A percentile compares a stretch with the other conserved stretches of the same genome.
Evolutionary conservation across 192 early-diverging fungal genomes (phyloP).

Genomic region (Coemansia sp.): DNA sequence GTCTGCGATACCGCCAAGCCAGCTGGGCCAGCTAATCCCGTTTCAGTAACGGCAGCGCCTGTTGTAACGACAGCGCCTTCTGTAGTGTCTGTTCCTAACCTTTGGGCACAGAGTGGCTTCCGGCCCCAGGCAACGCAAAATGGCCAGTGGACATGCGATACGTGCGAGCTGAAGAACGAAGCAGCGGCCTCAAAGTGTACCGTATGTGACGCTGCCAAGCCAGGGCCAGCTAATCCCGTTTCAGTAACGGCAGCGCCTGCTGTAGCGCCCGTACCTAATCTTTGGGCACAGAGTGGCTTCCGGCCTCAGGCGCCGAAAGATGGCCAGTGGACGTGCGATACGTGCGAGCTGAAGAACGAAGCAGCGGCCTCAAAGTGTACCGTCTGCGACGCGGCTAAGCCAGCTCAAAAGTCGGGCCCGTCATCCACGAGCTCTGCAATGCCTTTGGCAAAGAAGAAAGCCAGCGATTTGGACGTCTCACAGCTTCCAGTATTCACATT

Average conservation of each 20-base stretch:
- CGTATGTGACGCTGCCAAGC: conserved; percentile 16
- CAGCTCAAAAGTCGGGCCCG: conserved; percentile 2
- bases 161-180: conserved; percentile 20
- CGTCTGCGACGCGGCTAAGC: conserved; percentile 33
- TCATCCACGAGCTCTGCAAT: background rate
- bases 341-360: conserved; percentile 24
- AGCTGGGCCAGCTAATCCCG: background rate
- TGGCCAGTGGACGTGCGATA: conserved; percentile 36
- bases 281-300: conserved; percentile 16
- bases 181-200: conserved; percentile 7
- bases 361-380: conserved; percentile 19
- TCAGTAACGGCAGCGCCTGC: background rate
- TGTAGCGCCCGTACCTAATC: background rate
- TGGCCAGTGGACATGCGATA: conserved; percentile 21
- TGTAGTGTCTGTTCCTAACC: background rate
- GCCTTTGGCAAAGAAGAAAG: conserved; percentile 20
- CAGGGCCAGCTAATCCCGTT: background rate
- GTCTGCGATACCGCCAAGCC: conserved; percentile 19
- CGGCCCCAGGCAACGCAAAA: too few species aligned
- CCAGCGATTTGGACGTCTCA: conserved; percentile 15
- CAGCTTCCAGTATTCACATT: conserved; percentile 39
- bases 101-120: conserved; percentile 8
- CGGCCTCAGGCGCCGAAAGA: too few species aligned
- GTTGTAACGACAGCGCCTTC: too few species aligned
- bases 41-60: too few species aligned